phyloP scores from a whole-genome alignment of 257 asterid genomes.

The Leptodermis oblonga region DNA sequence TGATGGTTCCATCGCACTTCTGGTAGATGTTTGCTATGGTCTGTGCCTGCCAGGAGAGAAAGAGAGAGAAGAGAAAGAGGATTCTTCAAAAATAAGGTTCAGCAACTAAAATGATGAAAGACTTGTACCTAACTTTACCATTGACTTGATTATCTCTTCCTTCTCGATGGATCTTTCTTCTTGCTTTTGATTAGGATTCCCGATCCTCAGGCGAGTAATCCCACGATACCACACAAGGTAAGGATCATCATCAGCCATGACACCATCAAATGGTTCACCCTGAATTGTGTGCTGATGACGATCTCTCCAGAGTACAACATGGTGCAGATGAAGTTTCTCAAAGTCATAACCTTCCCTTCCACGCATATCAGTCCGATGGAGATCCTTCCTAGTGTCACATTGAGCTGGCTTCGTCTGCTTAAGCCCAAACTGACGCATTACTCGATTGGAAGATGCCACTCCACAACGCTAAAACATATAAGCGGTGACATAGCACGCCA shows the following conservation, averaged over 20 bases:
- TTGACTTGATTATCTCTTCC: slow-evolving; percentile 18
- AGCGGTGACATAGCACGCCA: slow-evolving; percentile 15
- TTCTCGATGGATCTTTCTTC: slow-evolving; percentile 12
- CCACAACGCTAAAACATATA: slow-evolving; percentile 14
- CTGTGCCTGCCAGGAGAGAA: slow-evolving; percentile 9
- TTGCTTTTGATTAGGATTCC: slow-evolving; percentile 14
- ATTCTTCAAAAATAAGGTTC: background rate
- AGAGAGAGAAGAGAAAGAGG: background rate
- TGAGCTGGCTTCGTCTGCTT: slow-evolving; percentile 9
- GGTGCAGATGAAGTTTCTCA: slow-evolving; percentile 9
- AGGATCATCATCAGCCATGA: slow-evolving; percentile 13
- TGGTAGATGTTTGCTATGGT: slow-evolving; percentile 8
- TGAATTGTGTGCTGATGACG: slow-evolving; percentile 6
- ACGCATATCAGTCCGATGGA: slow-evolving; percentile 13
- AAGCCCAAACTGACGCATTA: slow-evolving; percentile 18
- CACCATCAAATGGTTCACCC: slow-evolving; percentile 2
- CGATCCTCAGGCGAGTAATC: slow-evolving; percentile 14
- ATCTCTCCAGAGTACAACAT: slow-evolving; percentile 11
- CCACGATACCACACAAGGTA: slow-evolving; percentile 13
- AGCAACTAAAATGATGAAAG: background rate
- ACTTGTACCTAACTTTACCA: background rate
- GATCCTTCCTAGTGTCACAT: slow-evolving; percentile 15
- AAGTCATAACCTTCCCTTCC: slow-evolving; percentile 13
- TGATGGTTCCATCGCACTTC: slow-evolving; percentile 13
- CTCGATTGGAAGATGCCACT: slow-evolving; percentile 15